Base-by-base conservation (phyloP, 2,329 filamentous ascomycete species). In the Drechslera avenae region DNA sequence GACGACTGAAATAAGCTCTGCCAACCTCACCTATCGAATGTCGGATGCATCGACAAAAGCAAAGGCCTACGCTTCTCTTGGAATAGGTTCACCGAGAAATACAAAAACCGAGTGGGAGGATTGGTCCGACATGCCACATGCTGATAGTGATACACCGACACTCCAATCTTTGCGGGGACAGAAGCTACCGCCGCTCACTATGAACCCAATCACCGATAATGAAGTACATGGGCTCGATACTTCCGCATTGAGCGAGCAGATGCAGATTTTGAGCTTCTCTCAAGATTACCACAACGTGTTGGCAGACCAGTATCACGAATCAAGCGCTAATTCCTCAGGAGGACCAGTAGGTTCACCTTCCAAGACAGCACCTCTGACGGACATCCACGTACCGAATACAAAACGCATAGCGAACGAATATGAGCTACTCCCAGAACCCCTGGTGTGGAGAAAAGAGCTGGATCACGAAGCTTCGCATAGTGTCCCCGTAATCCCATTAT, bases 201-300 rank as follows among this genome's bases (percentile, higher is more conserved):
- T 39, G 19, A 56, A 35, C 28, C 44, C 53, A 4, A 47, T 62
- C 12, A 35, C 44, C 10, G 51, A 62, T n/a, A 57, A 64, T 28
- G 49, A 40, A 30, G 58, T 60, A 33, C 54, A 62, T 37, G 33
- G 45, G 6, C 26, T 3, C 26, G 10, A 28, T 13, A 4, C 9
- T 28, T 13, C 26, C 26, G 58, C 62, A 1, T 48, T 64, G 48
- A 56, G 59, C 33, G 61, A 64, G 6, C 62, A 57, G 39, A 44
- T 60, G 28, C 52, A 58, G 34, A 49, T 63, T 36, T 36, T 67
- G n/a, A 64, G 60, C 42, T 65, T 68, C 36, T 63, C 60, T 10
- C 64, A 69, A 46, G 69, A 69, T 14, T 71, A 70, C 30, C 68
- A 71, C 34, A 50, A 63, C 26, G 47, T 66, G 4, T 43, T 71